Evolutionary conservation across 2,329 filamentous ascomycete genomes (phyloP).

Genomic region (Emydomyces testavorans): DNA sequence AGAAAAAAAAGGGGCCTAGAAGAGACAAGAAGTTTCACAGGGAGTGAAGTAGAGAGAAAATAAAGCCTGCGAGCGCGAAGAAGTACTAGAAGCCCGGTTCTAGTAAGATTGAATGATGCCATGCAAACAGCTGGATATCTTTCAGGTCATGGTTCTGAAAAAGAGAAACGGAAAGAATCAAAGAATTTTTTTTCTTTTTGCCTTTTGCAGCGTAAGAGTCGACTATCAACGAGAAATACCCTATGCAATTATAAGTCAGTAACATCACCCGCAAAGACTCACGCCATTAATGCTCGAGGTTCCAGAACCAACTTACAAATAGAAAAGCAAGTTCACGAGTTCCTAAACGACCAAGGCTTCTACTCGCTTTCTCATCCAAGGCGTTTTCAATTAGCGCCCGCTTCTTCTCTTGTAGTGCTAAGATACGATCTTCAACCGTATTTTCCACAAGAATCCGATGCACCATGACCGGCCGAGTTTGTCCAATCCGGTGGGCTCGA

Average conservation of each 20-base stretch:
- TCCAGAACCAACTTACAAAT: constrained; percentile 34
- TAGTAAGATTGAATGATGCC: too few relatives aligned
- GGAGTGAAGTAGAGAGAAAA: too few relatives aligned
- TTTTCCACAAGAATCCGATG: constrained; percentile 65
- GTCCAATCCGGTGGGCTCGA: constrained; percentile 78
- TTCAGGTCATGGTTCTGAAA: too few relatives aligned
- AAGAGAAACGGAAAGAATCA: too few relatives aligned
- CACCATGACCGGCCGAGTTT: constrained; percentile 60
- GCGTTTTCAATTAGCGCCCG: constrained; percentile 64
- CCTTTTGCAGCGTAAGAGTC: too few relatives aligned
- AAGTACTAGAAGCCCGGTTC: too few relatives aligned
- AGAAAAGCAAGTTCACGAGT: constrained; percentile 58
- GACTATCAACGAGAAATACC: not conserved
- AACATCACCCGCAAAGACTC: not conserved
- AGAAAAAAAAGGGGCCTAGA: too few relatives aligned
- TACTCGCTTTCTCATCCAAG: constrained; percentile 61
- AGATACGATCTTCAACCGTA: constrained; percentile 81
- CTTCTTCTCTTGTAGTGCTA: constrained; percentile 68
- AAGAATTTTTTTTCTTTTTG: too few relatives aligned
- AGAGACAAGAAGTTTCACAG: too few relatives aligned
- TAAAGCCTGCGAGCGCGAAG: too few relatives aligned
- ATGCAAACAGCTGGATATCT: too few relatives aligned
- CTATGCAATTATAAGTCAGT: not conserved
- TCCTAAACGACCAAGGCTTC: constrained; percentile 55
- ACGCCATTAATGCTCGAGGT: not conserved